These are phyloP conservation scores for Boletus reticulatus DNA, from an alignment of 768 basidiomycete genomes.

Conservation along the genomic window DNA sequence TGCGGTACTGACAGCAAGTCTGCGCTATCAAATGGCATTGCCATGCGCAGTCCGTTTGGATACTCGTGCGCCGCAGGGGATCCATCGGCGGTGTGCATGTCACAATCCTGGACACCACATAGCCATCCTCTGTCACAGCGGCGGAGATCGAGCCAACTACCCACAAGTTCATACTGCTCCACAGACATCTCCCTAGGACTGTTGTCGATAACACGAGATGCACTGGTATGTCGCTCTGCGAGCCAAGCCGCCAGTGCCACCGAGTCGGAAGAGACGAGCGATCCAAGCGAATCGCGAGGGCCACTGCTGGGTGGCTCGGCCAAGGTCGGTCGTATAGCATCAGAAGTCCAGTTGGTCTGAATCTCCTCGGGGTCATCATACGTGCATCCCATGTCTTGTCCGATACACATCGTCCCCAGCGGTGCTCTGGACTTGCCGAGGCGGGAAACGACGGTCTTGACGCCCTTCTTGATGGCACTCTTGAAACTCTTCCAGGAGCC, in stretches of 20 bases:
- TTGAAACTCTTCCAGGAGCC: slow-evolving; percentile 35
- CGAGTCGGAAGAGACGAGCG: slow-evolving; percentile 35
- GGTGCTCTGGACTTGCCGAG: slow-evolving; percentile 16
- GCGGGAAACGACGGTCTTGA: slow-evolving; percentile 22
- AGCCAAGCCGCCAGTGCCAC: slow-evolving; percentile 37
- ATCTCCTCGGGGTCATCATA: slow-evolving; percentile 4
- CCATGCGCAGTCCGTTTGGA: slow-evolving; percentile 18
- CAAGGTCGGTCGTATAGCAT: slow-evolving; percentile 3
- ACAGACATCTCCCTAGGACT: slow-evolving; percentile 37
- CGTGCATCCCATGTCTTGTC: slow-evolving; percentile 6
- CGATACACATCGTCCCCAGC: slow-evolving; percentile 8
- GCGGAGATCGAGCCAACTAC: slow-evolving; percentile 43
- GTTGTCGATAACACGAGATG: slow-evolving; percentile 26
- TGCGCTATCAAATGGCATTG: slow-evolving; percentile 25
- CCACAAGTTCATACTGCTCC: slow-evolving; percentile 46
- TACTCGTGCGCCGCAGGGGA: slow-evolving; percentile 27
- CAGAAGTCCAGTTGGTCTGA: not conserved
- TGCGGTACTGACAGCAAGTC: slow-evolving; percentile 11
- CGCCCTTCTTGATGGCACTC: slow-evolving; percentile 24
- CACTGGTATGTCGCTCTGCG: slow-evolving; percentile 35
- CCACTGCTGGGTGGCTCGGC: slow-evolving; percentile 11
- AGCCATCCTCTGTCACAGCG: slow-evolving; percentile 22
- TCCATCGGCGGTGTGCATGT: slow-evolving; percentile 32
- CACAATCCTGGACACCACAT: slow-evolving; percentile 30
- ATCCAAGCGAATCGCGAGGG: slow-evolving; percentile 23